Conservation (phyloP, 1,284 basidiomycete genomes). For the Hemileia vastatrix region DNA sequence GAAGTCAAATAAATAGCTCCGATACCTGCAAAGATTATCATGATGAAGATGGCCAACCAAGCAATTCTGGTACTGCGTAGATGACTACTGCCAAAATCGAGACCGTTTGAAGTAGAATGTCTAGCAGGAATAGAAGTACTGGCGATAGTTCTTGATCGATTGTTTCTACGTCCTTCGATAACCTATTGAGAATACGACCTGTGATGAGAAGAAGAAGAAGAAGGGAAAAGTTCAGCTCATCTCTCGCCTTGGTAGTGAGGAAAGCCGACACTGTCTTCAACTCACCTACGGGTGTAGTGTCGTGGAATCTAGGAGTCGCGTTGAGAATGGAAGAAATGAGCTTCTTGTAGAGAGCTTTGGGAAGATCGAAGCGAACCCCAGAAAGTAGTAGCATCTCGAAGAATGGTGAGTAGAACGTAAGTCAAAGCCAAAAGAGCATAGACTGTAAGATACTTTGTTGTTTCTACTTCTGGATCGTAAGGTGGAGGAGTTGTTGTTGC, state of each 20-base stretch:
- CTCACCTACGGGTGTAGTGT: conserved; percentile 70
- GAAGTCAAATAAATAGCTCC: conserved; percentile 40
- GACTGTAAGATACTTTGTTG: conserved; percentile 34
- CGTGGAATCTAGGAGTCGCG: conserved; percentile 85
- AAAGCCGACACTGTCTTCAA: neutral
- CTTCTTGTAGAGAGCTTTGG: conserved; percentile 34
- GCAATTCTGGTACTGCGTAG: conserved; percentile 34
- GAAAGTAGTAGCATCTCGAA: conserved; percentile 34
- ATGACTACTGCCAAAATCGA: conserved; percentile 37
- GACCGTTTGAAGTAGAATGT: conserved; percentile 27
- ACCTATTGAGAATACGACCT: conserved; percentile 42
- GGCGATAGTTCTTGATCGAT: conserved; percentile 41
- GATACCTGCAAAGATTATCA: conserved; percentile 36
- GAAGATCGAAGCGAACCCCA: conserved; percentile 37
- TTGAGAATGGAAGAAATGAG: conserved; percentile 77
- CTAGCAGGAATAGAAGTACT: conserved; percentile 25
- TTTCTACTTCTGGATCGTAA: conserved; percentile 9
- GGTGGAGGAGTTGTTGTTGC: neutral
- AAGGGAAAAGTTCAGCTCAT: too few species aligned
- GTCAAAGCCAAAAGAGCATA: too few species aligned
- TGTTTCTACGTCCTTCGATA: conserved; percentile 42
- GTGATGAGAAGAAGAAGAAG: too few species aligned
- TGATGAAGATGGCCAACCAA: conserved; percentile 24
- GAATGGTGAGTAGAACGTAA: conserved; percentile 32
- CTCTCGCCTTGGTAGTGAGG: too few species aligned